Evolutionary conservation across 169 alveolate genomes (phyloP).

Genomic region (Plasmodium knowlesi): DNA sequence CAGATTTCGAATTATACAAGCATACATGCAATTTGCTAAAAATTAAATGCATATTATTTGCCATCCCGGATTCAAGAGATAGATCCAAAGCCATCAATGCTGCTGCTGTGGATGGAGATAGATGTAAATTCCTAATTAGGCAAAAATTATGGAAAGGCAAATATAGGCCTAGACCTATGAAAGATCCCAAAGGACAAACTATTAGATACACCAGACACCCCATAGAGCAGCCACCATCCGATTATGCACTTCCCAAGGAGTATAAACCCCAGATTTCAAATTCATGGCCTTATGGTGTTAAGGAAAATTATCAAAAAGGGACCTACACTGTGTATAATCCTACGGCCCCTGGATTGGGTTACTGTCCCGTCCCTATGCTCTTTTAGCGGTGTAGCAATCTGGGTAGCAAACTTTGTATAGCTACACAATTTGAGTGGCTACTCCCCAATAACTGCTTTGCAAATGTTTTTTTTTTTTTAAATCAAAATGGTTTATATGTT

Average conservation of each 20-base stretch:
- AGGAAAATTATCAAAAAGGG: conserved; percentile 82
- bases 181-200: conserved; percentile 84
- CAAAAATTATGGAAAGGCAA: conserved; percentile 90
- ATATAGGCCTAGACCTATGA: conserved; percentile 86
- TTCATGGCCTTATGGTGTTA: conserved; percentile 88
- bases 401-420: background rate
- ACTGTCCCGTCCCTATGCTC: conserved; percentile 88
- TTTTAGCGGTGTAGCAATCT: conserved; percentile 27
- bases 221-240: conserved; percentile 87
- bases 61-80: conserved; percentile 90
- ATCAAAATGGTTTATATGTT: background rate
- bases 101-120: conserved; percentile 89
- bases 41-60: conserved; percentile 86
- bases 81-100: conserved; percentile 87
- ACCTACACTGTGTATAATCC: conserved; percentile 85
- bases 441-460: background rate
- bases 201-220: conserved; percentile 89
- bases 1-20: conserved; percentile 85
- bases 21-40: conserved; percentile 86
- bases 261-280: conserved; percentile 81
- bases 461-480: background rate
- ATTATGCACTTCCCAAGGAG: conserved; percentile 79
- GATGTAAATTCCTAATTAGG: conserved; percentile 88
- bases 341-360: conserved; percentile 87
- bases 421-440: background rate